A percentile compares a stretch with the other conserved stretches of the same genome.
phyloP scores from a whole-genome alignment of 306 rosid genomes.

The Trichosanthes truncata region DNA sequence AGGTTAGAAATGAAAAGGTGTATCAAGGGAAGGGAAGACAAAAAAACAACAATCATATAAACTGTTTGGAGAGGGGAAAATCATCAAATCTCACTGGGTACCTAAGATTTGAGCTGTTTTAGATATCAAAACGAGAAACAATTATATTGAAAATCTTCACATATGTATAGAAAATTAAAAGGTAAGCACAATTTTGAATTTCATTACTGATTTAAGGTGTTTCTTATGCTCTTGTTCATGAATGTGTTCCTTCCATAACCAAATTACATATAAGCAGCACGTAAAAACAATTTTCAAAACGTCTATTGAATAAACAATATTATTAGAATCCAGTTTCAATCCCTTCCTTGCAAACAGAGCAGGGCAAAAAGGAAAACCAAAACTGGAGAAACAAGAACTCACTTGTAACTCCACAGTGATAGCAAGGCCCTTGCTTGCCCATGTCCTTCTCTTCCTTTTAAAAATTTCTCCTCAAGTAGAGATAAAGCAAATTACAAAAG shows the following conservation, averaged over 20 bases:
- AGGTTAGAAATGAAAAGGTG: background rate
- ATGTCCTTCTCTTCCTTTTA: slow-evolving; percentile 34
- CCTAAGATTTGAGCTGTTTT: background rate
- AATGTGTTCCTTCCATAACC: background rate
- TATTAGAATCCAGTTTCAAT: background rate
- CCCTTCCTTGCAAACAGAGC: background rate
- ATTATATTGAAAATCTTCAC: background rate
- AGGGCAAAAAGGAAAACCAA: slow-evolving; percentile 6
- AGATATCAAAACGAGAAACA: background rate
- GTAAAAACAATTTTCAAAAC: background rate
- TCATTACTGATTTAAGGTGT: background rate
- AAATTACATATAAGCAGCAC: background rate
- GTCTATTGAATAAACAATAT: background rate
- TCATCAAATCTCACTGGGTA: background rate
- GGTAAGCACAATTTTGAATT: background rate
- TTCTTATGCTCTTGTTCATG: background rate
- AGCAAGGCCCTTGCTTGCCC: slow-evolving; percentile 99
- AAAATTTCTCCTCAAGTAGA: slow-evolving; percentile 23
- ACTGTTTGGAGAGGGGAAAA: background rate
- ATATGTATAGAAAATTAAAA: background rate
- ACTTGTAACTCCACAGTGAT: slow-evolving; percentile 99
- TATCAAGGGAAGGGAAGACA: background rate
- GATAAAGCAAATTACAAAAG: slow-evolving; percentile 25
- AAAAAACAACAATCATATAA: background rate
- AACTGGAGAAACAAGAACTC: slow-evolving; percentile 93